Evolutionary conservation across 1,284 basidiomycete genomes (phyloP).

Genomic region (Paramarasmius palmivorus): DNA sequence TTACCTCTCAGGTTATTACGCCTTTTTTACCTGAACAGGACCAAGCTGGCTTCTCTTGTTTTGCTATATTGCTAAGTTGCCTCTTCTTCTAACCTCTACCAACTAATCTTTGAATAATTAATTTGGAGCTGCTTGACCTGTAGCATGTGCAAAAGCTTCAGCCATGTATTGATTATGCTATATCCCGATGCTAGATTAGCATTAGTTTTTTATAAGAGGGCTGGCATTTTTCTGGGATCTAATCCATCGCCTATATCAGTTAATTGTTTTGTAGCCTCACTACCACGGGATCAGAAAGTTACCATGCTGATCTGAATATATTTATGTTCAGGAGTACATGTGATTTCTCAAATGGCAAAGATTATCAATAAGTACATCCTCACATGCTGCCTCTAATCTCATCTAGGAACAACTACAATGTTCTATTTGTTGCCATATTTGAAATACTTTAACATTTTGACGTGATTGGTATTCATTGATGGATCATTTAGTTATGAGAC

Average conservation of each 20-base stretch:
- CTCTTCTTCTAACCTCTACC: too few species aligned
- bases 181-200: constrained; percentile 17
- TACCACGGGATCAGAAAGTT: constrained; percentile 4
- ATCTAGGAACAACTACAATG: constrained; percentile 14
- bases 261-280: background rate
- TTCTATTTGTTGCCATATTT: constrained; percentile 13
- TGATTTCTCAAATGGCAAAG: constrained; percentile 11
- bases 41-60: constrained; percentile 2
- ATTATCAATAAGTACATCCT: constrained; percentile 13
- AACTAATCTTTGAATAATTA: constrained; percentile 13
- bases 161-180: constrained; percentile 18
- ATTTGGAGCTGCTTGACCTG: constrained; percentile 11
- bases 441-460: constrained; percentile 14
- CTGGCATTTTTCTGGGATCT: constrained; percentile 10
- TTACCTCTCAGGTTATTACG: constrained; percentile 16
- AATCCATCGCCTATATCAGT: constrained; percentile 11
- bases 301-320: constrained; percentile 8
- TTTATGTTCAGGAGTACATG: constrained; percentile 11
- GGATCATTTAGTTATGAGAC: constrained; percentile 11
- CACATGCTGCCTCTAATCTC: constrained; percentile 15
- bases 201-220: constrained; percentile 17
- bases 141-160: constrained; percentile 14
- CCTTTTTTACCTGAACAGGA: constrained; percentile 14
- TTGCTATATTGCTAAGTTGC: too few species aligned
- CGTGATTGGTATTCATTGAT: constrained; percentile 7